A percentile compares a stretch with the other conserved stretches of the same genome.
These are phyloP conservation scores for Herpetomonas muscarum DNA, from an alignment of 208 protist genomes.

Conservation along the genomic window DNA sequence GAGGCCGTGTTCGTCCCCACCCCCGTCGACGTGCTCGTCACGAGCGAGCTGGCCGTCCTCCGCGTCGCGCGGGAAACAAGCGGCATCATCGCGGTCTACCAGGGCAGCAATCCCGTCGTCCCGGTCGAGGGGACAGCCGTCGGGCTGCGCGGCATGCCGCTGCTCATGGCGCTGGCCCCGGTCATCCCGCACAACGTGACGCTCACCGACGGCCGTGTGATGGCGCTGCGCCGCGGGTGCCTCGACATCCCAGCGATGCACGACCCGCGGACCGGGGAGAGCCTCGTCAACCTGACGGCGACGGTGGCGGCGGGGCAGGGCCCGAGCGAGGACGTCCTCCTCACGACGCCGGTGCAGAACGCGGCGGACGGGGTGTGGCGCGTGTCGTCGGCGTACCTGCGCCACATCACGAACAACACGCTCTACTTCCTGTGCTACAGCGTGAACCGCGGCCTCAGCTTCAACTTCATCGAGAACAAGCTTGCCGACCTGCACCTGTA, in stretches of 20 bases:
- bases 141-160: slow-evolving; percentile 22
- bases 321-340: slow-evolving; percentile 14
- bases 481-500: neutral
- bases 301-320: neutral
- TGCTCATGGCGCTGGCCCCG: slow-evolving; percentile 39
- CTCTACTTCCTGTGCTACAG: slow-evolving; percentile 56
- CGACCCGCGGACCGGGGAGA: slow-evolving; percentile 10
- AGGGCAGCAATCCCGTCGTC: slow-evolving; percentile 38
- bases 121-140: slow-evolving; percentile 45
- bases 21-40: slow-evolving; percentile 17
- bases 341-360: slow-evolving; percentile 23
- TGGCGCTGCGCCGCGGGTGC: slow-evolving; percentile 10
- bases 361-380: slow-evolving; percentile 19
- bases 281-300: slow-evolving; percentile 2
- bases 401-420: slow-evolving; percentile 14
- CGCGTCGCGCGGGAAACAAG: slow-evolving; percentile 9
- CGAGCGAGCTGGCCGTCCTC: slow-evolving; percentile 13
- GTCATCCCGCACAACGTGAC: slow-evolving; percentile 10
- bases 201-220: neutral
- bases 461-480: slow-evolving; percentile 19
- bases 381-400: slow-evolving; percentile 32
- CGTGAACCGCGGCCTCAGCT: slow-evolving; percentile 50
- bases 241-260: slow-evolving; percentile 10
- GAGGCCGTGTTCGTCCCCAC: slow-evolving; percentile 19
- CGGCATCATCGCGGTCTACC: slow-evolving; percentile 30